Conservation (phyloP, 1,284 basidiomycete species). For the Trametes pubescens region DNA sequence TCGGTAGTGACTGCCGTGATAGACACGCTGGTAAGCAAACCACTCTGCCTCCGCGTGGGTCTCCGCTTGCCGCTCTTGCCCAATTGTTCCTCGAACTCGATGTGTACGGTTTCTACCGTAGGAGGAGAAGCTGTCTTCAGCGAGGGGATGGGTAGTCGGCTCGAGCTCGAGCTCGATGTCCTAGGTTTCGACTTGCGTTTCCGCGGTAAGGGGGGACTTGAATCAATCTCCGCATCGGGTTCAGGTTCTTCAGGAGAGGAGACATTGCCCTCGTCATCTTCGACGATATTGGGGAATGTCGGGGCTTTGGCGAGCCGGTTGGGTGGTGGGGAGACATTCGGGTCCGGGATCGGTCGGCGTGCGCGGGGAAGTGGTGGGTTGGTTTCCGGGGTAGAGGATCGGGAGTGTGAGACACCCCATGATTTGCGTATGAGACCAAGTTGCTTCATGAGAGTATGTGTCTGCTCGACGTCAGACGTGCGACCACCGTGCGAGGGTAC, state of each 20-base stretch:
- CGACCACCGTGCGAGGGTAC: conserved; percentile 7
- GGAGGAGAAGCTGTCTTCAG: conserved; percentile 46
- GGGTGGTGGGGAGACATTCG: conserved; percentile 55
- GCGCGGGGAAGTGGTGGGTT: conserved; percentile 58
- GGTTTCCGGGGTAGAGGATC: conserved; percentile 46
- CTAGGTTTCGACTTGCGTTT: conserved; percentile 44
- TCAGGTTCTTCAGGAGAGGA: conserved; percentile 44
- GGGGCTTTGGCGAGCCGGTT: conserved; percentile 71
- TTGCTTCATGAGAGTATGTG: conserved; percentile 69
- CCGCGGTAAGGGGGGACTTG: conserved; percentile 44
- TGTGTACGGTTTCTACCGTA: conserved; percentile 35
- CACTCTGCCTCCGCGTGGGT: conserved; percentile 69
- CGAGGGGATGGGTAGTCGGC: conserved; percentile 54
- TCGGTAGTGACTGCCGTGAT: conserved; percentile 40
- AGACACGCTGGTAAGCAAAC: conserved; percentile 55
- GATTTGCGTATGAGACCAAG: conserved; percentile 69
- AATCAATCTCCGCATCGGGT: conserved; percentile 46
- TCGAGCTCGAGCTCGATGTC: conserved; percentile 45
- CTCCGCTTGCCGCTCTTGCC: conserved; percentile 55
- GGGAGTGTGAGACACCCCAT: conserved; percentile 52
- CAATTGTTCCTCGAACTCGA: conserved; percentile 44
- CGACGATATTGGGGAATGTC: conserved; percentile 69
- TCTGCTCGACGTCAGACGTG: conserved; percentile 47
- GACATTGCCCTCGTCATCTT: conserved; percentile 65
- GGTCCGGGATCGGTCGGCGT: conserved; percentile 50